Base-by-base conservation (phyloP, 129 eudicot genomes). In the Saposhnikovia divaricata region DNA sequence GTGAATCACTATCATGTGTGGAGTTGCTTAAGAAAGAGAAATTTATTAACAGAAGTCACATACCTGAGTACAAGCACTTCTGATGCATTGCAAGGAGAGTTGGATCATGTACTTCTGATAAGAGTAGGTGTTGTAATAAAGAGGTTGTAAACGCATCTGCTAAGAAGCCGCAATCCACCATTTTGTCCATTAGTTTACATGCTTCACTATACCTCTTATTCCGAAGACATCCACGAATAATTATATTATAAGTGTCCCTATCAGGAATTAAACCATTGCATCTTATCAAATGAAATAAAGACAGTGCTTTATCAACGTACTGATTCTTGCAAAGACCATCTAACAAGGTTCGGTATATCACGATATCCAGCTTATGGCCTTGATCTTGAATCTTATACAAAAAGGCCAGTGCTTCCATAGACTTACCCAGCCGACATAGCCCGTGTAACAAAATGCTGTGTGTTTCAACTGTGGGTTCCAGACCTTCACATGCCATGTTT, bases 321-420 rank as follows among this genome's bases (percentile, higher is more conserved):
- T 25, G 69, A 14, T 61, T 61, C 69, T 61, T 61, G 69, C 69
- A 61, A 25, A 61, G 69, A 61, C 69, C 69, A 61, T 61, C 69
- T 61, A 61, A n/a, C 69, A 61, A 23, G 34, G 69, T 61, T 7
- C 34, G 13, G 69, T 61, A 61, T 25, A 25, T 61, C 69, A 61
- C 69, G 9, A 61, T 61, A 61, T 61, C 69, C 69, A 25, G 4
- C 34, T 61, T 25, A 61, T 25, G 34, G 69, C 69, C 69, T 61
- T 61, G 69, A n/a, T 25, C 69, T 61, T n/a, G 37, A 23, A 61
- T n/a, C 34, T 61, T 61, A 9, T 61, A 61, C 0, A 61, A 61
- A 61, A 61, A 23, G 14, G 31, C 9, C 34, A 61, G 34, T 61
- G 69, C 69, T 25, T 61, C 69, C 13, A 9, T 8, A 25, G 69